Conservation (phyloP, 2,329 filamentous ascomycete species). For the Ampelomyces quisqualis region DNA sequence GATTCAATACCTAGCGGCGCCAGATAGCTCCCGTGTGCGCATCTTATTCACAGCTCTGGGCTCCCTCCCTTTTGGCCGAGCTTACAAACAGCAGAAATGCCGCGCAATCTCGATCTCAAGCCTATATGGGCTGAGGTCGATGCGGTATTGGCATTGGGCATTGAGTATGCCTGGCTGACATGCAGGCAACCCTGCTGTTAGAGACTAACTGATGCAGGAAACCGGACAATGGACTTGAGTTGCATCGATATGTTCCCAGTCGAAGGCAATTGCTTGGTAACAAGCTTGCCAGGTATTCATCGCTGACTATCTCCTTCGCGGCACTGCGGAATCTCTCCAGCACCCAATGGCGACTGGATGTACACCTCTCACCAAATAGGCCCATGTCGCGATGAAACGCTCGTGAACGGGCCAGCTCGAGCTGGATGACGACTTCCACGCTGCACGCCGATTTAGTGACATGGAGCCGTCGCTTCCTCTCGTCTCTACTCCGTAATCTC, state of each 20-base stretch:
- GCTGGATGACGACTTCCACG: constrained; percentile 17
- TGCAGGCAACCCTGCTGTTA: constrained; percentile 18
- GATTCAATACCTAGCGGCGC: constrained; percentile 24
- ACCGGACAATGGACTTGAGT: constrained; percentile 11
- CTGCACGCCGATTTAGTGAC: constrained; percentile 9
- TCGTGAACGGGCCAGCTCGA: constrained; percentile 10
- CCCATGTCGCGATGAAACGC: constrained; percentile 21
- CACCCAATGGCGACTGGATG: constrained; percentile 22
- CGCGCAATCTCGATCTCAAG: constrained; percentile 2
- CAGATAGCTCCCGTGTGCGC: not conserved
- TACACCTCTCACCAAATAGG: constrained; percentile 6
- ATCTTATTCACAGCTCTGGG: not conserved
- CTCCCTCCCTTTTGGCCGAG: not conserved
- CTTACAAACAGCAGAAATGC: not conserved
- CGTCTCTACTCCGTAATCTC: constrained; percentile 12
- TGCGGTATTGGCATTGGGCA: constrained; percentile 7
- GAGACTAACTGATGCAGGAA: constrained; percentile 20
- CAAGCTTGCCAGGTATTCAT: constrained; percentile 32
- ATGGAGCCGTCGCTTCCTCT: constrained; percentile 11
- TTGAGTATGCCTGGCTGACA: constrained; percentile 18
- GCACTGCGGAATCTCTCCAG: constrained; percentile 12
- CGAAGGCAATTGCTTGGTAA: constrained; percentile 33
- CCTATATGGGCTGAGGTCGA: not conserved
- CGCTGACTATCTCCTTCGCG: constrained; percentile 25
- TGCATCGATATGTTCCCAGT: constrained; percentile 30